Base-by-base conservation (phyloP, 805 yeast genomes). In the Tetrapisispora pingtungensis region DNA sequence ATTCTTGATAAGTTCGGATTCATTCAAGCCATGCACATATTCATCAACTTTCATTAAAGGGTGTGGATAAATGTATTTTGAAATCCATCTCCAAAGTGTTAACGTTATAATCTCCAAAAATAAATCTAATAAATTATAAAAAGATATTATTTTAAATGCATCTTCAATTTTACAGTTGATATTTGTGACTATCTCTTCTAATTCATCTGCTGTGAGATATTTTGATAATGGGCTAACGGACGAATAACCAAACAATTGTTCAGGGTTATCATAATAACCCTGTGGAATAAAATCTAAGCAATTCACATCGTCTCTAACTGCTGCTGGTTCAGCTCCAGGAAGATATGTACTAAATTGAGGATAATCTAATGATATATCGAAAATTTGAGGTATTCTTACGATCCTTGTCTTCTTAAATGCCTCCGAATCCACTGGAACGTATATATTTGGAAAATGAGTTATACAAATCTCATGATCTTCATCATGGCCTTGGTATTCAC, bases 291-390 rank as follows among this genome's bases (percentile, higher is more conserved):
- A 75, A 3, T 13, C 19, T 8, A 33, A 17, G 4, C 28, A 40
- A 17, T 46, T 49, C 1, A 20, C 37, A 10, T 46, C 51, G n/a
- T 46, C 50, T 8, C 17, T 32, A n/a, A 76, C 57, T 0, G 84
- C 84, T 2, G 81, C 86, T 2, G 80, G 76, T 52, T 82, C 88
- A 2, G 38, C 49, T 0, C 89, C 89, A 0, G 88, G 88, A 0
- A 71, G 49, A 8, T 48, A 57, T 0, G 58, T 57, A 8, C 83
- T 77, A 56, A 81, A 82, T 49, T 69, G 74, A 1, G 88, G 87
- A 17, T 68, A 65, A 28, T 49, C 47, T 1, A 58, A 37, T 3
- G 70, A 64, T 10, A 54, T 57, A 15, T 64, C 64, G 45, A 70
- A 76, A 1, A 67, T 46, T 48, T 88, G 59, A 4, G 90, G 87